Conservation (phyloP, 2,329 filamentous ascomycete species). For the Pestalotiopsis sp. region DNA sequence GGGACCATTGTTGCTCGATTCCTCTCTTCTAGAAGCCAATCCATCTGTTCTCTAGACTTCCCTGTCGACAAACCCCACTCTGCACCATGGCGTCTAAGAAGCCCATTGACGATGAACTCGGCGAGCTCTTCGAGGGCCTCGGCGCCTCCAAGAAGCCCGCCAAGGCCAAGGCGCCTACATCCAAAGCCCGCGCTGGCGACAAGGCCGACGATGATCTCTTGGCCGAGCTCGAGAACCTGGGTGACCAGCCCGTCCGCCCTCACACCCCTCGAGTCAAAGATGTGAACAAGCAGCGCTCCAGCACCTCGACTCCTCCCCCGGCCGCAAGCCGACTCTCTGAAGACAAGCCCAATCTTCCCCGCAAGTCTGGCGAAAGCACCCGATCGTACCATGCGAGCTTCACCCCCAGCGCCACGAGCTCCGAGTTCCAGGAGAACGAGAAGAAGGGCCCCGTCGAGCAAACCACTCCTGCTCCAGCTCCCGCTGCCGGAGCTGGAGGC, state of each 20-base stretch:
- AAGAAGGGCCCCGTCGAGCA: conserved; percentile 54
- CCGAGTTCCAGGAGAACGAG: conserved; percentile 61
- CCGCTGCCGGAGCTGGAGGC: conserved; percentile 50
- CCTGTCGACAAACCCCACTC: conserved; percentile 1
- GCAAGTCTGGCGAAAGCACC: conserved; percentile 80
- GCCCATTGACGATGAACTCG: conserved; percentile 64
- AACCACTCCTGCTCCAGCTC: conserved; percentile 24
- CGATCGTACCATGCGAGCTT: conserved; percentile 73
- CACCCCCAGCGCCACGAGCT: conserved; percentile 69
- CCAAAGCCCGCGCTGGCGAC: conserved; percentile 44
- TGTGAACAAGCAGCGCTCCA: conserved; percentile 53
- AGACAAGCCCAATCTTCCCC: conserved; percentile 56
- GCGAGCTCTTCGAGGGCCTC: conserved; percentile 68
- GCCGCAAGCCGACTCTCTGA: conserved; percentile 62
- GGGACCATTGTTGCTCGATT: neutral
- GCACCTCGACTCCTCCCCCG: conserved; percentile 48
- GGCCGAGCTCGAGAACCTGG: conserved; percentile 84
- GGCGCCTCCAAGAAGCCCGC: conserved; percentile 53
- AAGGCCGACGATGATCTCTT: conserved; percentile 79
- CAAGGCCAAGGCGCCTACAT: conserved; percentile 52
- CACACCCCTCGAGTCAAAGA: conserved; percentile 78
- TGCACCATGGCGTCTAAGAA: conserved; percentile 61
- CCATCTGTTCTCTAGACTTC: conserved; percentile 2
- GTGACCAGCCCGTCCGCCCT: conserved; percentile 74
- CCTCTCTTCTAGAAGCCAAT: neutral